These are phyloP conservation scores for Sanghuangporus sanghuang DNA, from an alignment of 1,284 basidiomycete genomes.

Conservation along the genomic window DNA sequence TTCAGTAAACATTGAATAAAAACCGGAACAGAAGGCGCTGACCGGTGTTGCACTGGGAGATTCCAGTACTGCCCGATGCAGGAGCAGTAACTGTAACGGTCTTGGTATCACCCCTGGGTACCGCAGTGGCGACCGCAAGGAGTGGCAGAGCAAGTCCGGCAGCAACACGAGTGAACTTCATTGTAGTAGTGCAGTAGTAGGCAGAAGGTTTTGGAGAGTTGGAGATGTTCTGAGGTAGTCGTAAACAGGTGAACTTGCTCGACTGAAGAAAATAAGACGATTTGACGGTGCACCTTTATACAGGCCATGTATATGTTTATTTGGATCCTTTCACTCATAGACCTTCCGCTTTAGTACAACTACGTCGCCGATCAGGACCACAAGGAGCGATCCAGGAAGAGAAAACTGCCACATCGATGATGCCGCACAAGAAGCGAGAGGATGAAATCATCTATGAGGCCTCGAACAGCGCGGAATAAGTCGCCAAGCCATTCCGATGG, in stretches of 20 bases:
- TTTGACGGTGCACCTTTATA: background rate
- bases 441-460: background rate
- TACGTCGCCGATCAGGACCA: background rate
- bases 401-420: background rate
- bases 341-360: background rate
- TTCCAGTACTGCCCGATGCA: slow-evolving; percentile 22
- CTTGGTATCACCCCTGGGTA: background rate
- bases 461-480: background rate
- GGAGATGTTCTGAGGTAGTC: slow-evolving; percentile 1
- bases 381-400: background rate
- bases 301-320: background rate
- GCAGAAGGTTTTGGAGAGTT: background rate
- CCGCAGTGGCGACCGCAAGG: slow-evolving; percentile 16
- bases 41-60: slow-evolving; percentile 14
- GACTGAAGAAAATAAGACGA: background rate
- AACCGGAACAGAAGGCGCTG: background rate
- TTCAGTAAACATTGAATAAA: slow-evolving; percentile 11
- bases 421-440: background rate
- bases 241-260: background rate
- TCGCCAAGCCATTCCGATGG: background rate
- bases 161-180: slow-evolving; percentile 14
- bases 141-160: slow-evolving; percentile 9
- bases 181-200: background rate
- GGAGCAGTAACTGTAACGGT: slow-evolving; percentile 24
- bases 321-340: background rate